A percentile compares a stretch with the other conserved stretches of the same genome.
phyloP scores from a whole-genome alignment of 139 green algal species.

The Ostreobium quekettii region DNA sequence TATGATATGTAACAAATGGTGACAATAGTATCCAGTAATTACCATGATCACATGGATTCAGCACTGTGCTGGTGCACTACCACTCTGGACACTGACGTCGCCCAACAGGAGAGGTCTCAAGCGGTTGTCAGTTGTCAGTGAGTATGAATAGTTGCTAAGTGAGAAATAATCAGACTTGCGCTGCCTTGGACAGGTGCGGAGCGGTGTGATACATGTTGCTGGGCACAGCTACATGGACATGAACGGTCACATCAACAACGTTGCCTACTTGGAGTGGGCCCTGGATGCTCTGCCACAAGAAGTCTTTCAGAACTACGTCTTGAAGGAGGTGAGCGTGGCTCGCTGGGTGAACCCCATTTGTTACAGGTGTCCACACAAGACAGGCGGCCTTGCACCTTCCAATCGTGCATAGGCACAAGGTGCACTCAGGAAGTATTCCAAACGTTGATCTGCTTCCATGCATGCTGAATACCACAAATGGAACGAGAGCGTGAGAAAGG shows the following conservation, averaged over 20 bases:
- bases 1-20: too few species aligned
- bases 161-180: too few species aligned
- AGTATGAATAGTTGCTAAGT: too few species aligned
- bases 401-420: too few species aligned
- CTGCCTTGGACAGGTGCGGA: too few species aligned
- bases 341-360: not conserved
- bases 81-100: too few species aligned
- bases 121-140: too few species aligned
- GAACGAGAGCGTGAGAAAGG: not conserved
- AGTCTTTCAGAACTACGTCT: slow-evolving; percentile 45
- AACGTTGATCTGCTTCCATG: not conserved
- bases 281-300: slow-evolving; percentile 74
- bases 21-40: too few species aligned
- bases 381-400: not conserved
- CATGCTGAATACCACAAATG: not conserved
- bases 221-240: slow-evolving; percentile 90
- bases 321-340: slow-evolving; percentile 49
- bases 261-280: slow-evolving; percentile 84
- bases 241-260: slow-evolving; percentile 98
- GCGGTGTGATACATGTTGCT: slow-evolving; percentile 55
- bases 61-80: too few species aligned
- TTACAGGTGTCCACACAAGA: not conserved
- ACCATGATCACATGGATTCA: too few species aligned
- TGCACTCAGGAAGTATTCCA: not conserved
- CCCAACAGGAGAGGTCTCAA: too few species aligned